phyloP scores from a whole-genome alignment of 352 stramenopile species.

The Phytophthora pinifolia region DNA sequence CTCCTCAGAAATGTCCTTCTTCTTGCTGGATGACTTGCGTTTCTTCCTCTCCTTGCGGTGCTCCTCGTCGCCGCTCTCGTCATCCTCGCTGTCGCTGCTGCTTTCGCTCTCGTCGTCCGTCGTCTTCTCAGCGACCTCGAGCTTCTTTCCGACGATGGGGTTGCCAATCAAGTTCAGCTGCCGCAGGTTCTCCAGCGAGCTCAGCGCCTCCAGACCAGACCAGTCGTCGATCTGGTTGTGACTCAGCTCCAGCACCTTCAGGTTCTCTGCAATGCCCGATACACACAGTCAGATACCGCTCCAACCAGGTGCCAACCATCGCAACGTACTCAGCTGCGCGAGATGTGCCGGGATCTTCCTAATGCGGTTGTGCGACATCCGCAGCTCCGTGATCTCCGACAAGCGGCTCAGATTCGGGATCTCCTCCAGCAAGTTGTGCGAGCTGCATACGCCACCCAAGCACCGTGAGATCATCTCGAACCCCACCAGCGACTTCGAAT shows the following conservation, averaged over 20 bases:
- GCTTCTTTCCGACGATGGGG: slow-evolving; percentile 63
- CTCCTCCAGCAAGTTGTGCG: slow-evolving; percentile 75
- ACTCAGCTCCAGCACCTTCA: slow-evolving; percentile 82
- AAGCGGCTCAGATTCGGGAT: slow-evolving; percentile 71
- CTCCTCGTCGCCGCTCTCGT: slow-evolving; percentile 23
- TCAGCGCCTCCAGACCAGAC: slow-evolving; percentile 67
- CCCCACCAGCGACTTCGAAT: background rate
- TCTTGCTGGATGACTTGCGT: slow-evolving; percentile 23
- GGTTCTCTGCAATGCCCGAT: slow-evolving; percentile 42
- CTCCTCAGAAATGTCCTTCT: slow-evolving; percentile 41
- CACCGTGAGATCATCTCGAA: slow-evolving; percentile 6
- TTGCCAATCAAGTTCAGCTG: slow-evolving; percentile 84
- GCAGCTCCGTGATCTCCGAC: slow-evolving; percentile 71
- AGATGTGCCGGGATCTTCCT: slow-evolving; percentile 63
- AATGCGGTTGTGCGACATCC: slow-evolving; percentile 81
- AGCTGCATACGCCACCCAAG: slow-evolving; percentile 34
- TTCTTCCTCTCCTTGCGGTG: slow-evolving; percentile 24
- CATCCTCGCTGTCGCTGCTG: slow-evolving; percentile 24
- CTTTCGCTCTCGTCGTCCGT: slow-evolving; percentile 16
- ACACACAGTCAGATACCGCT: background rate
- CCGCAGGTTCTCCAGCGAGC: slow-evolving; percentile 60
- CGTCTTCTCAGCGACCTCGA: slow-evolving; percentile 33
- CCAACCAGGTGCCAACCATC: background rate
- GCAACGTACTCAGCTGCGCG: slow-evolving; percentile 62
- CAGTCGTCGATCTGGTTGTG: slow-evolving; percentile 86